phyloP scores from a whole-genome alignment of 345 rosid genomes.

The Euphorbia pulcherrima region DNA sequence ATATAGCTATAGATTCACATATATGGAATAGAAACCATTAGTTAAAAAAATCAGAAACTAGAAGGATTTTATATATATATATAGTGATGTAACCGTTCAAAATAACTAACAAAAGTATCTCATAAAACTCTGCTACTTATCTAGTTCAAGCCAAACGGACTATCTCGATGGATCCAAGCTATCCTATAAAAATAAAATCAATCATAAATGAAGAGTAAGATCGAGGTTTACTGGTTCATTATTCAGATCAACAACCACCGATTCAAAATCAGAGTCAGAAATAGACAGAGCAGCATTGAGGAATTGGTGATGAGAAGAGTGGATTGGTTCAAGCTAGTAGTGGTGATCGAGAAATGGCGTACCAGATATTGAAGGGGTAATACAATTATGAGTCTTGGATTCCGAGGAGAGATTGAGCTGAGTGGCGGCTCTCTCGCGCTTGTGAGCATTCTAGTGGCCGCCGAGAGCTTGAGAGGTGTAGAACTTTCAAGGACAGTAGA shows the following conservation, averaged over 20 bases:
- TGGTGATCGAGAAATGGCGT: conserved; percentile 13
- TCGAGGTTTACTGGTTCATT: conserved; percentile 32
- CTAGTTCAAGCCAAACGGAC: too few relatives aligned
- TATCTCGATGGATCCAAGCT: not conserved
- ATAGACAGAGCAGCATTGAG: conserved; percentile 3
- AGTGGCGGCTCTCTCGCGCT: conserved; percentile 91
- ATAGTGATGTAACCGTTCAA: too few relatives aligned
- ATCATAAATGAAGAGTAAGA: conserved; percentile 45
- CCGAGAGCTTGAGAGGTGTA: conserved; percentile 95
- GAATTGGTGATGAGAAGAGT: not conserved
- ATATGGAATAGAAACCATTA: too few relatives aligned
- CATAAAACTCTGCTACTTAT: too few relatives aligned
- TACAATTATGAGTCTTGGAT: not conserved
- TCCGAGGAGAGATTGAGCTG: conserved; percentile 44
- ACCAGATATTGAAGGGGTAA: not conserved
- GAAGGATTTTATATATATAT: too few relatives aligned
- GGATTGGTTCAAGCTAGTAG: conserved; percentile 19
- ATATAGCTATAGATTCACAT: too few relatives aligned
- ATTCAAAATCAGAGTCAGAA: not conserved
- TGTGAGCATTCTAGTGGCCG: conserved; percentile 97
- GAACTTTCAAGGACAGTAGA: conserved; percentile 83
- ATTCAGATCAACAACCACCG: conserved; percentile 17
- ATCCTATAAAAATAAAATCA: too few relatives aligned
- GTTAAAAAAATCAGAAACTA: too few relatives aligned
- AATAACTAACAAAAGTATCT: too few relatives aligned